Base-by-base conservation (phyloP, 164 flowering plant species). In the Berberis thunbergii region DNA sequence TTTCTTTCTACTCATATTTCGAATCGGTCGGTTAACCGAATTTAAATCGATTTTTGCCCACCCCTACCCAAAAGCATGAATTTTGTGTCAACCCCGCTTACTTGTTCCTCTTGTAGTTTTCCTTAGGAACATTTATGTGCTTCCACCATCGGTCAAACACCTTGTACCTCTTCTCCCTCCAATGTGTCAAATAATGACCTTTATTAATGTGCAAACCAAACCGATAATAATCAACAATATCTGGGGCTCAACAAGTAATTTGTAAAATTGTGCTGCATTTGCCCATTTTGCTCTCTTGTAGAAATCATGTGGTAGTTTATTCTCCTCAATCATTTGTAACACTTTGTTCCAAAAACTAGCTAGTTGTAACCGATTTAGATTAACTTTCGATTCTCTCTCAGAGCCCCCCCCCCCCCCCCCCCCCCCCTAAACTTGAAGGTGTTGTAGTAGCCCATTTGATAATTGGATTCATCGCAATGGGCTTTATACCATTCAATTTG, bases 161-260 rank as follows among this genome's bases (percentile, higher is more conserved):
- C 72, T 75, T 71, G 48, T 76, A 87, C 70, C 96, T 79, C 69
- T 79, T 81, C 49, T 76, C 78, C 60, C 96, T 73, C 2, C 93
- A 91, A 61, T 78, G 49, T 56, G 49, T 64, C 49, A 80, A 10
- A 67, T 89, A 89, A 64, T 89, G 96, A 2, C 91, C 93, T 43
- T 75, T 74, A 39, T 7, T 63, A 7, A 48, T 62, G 68, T 84
- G 85, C 76, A 4, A 69, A 3, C 79, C 71, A 2, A 43, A 69
- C 13, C 81, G 65, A 64, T 89, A 89, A 49, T 84, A 87, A 49
- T 87, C 86, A 2, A 94, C 94, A 39, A 89, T 87, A 12, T 89
- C 97, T 49, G 87, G 64, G 97, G 97, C 78, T 89, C 97, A 1
- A 84, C 91, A 2, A 85, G 84, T 48, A 87, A 89, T 65, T 65